Base-by-base conservation (phyloP, 306 rosid species). In the Rosa chinensis region DNA sequence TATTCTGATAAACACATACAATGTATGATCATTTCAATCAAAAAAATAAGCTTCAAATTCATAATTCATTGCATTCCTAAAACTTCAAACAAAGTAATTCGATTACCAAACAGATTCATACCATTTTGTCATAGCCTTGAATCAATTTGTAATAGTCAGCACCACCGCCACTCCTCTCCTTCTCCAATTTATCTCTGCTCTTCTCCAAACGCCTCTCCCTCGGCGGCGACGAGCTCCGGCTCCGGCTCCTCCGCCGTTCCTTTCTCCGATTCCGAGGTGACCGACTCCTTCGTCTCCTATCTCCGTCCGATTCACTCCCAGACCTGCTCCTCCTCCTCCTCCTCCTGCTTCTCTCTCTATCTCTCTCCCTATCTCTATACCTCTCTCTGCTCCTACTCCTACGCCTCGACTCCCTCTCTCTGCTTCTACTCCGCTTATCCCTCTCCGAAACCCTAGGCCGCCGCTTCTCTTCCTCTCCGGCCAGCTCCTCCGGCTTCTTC, bases 121-220 rank as follows among this genome's bases (percentile, higher is more conserved):
- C 99, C 99, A 95, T 91, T 49, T 76, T 79, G 1, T 89, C 91
- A 77, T 91, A 93, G 82, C 94, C 98, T 59, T 82, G 66, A 73
- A 95, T 91, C 66, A 95, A 59, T 68, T 80, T 83, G 1, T 89
- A 85, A 83, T 83, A 88, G 82, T 90, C 94, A 78, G 78, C 77
- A 44, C 21, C 86, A 48, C 81, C 87, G 44, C 80, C 86, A 76
- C 61, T 82, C 80, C 77, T 90, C 84, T 84, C 88, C 73, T 83
- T 89, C 18, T 63, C 76, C 66, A 37, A 32, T 70, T 81, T 86
- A 77, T 82, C 78, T 59, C 64, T 39, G 7, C 37, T 32, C 73
- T 84, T 89, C 14, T 63, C 76, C 67, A 39, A 32, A 4, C 55
- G 2, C 39, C 70, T 72, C 82, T 53, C 64, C 18, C 59, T 50